Conservation (phyloP, 805 yeast genomes). For the Blastobotrys robertii region DNA sequence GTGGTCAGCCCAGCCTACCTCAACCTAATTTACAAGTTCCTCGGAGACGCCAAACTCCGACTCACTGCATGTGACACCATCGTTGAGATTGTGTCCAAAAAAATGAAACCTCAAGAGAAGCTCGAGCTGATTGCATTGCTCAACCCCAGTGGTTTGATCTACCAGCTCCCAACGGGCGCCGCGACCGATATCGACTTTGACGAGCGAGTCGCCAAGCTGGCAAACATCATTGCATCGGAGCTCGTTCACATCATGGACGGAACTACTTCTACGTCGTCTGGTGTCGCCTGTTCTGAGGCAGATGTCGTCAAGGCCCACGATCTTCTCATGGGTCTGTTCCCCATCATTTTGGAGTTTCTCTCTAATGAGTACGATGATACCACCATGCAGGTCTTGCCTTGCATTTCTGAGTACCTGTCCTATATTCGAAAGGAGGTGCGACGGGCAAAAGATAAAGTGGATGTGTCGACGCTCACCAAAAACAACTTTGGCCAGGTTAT, state of each 20-base stretch:
- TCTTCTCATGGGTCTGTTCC: slow-evolving; percentile 56
- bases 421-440: slow-evolving; percentile 46
- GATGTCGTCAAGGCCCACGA: slow-evolving; percentile 28
- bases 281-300: slow-evolving; percentile 13
- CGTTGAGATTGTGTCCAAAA: slow-evolving; percentile 59
- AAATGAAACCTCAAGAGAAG: slow-evolving; percentile 67
- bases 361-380: slow-evolving; percentile 84
- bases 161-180: slow-evolving; percentile 29
- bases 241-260: slow-evolving; percentile 57
- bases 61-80: slow-evolving; percentile 48
- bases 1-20: slow-evolving; percentile 55
- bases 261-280: slow-evolving; percentile 16
- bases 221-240: slow-evolving; percentile 68
- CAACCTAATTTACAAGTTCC: slow-evolving; percentile 46
- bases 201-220: slow-evolving; percentile 65
- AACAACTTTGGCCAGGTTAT: slow-evolving; percentile 16
- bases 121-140: slow-evolving; percentile 59
- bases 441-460: slow-evolving; percentile 34
- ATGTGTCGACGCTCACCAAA: slow-evolving; percentile 29
- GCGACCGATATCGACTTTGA: slow-evolving; percentile 52
- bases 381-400: slow-evolving; percentile 71
- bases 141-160: slow-evolving; percentile 48
- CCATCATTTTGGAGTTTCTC: slow-evolving; percentile 60
- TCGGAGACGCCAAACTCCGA: slow-evolving; percentile 40
- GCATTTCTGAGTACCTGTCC: slow-evolving; percentile 63